phyloP scores from a whole-genome alignment of 805 yeast genomes.

The Candida wancherniae region DNA sequence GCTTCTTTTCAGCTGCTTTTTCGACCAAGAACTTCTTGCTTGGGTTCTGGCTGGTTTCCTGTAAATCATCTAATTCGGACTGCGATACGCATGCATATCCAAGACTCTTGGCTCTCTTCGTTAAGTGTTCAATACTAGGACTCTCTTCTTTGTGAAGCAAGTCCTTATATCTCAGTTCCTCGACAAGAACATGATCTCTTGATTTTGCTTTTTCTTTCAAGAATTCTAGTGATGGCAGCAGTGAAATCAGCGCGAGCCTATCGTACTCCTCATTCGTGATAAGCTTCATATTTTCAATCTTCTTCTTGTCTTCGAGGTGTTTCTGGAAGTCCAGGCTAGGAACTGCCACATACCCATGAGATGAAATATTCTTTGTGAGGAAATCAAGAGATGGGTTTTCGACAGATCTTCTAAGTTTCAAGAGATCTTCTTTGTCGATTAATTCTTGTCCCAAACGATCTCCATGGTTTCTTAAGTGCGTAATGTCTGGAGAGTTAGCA shows the following conservation, averaged over 20 bases:
- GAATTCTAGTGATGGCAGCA: slow-evolving; percentile 12
- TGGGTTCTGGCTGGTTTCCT: slow-evolving; percentile 5
- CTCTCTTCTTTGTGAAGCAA: slow-evolving; percentile 15
- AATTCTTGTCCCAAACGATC: slow-evolving; percentile 14
- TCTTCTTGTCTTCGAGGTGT: slow-evolving; percentile 25
- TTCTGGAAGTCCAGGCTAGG: slow-evolving; percentile 16
- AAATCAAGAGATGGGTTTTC: slow-evolving; percentile 20
- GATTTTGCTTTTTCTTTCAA: slow-evolving; percentile 15
- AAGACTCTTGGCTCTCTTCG: slow-evolving; percentile 8
- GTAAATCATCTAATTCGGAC: slow-evolving; percentile 11
- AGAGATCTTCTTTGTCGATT: slow-evolving; percentile 16
- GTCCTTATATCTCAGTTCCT: slow-evolving; percentile 8
- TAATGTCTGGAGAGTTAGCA: slow-evolving; percentile 23
- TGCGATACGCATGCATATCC: slow-evolving; percentile 8
- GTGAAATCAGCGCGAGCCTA: slow-evolving; percentile 7
- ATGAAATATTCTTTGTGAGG: slow-evolving; percentile 13
- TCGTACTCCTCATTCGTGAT: slow-evolving; percentile 17
- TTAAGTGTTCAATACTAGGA: slow-evolving; percentile 14
- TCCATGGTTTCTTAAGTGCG: slow-evolving; percentile 21
- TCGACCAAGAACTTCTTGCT: slow-evolving; percentile 5
- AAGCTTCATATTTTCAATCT: slow-evolving; percentile 24
- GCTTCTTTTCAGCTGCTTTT: slow-evolving; percentile 6
- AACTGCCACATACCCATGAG: slow-evolving; percentile 16
- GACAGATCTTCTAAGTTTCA: slow-evolving; percentile 9
- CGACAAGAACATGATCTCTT: slow-evolving; percentile 12